Base-by-base conservation (phyloP, 2,329 filamentous ascomycete genomes). In the Pseudogymnoascus sp. region DNA sequence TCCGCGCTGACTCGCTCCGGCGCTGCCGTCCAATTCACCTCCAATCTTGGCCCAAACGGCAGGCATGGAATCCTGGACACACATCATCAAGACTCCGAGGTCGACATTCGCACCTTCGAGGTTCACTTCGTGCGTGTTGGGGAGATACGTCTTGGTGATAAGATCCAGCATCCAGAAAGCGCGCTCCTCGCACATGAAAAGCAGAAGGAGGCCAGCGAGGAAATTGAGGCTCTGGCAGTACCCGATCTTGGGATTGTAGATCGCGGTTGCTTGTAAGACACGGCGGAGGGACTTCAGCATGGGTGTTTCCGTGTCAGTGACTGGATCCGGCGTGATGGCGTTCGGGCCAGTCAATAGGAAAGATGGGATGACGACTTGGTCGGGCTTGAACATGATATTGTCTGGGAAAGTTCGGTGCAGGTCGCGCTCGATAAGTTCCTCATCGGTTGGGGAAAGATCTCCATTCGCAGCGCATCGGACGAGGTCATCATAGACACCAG, bases 161-260 rank as follows among this genome's bases (percentile, higher is more conserved):
- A 97, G 92, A 70, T 96, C 95, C 65, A 98, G 83, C 73, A 98
- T 85, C 85, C 93, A 92, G 73, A 98, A 98, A 2, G 89, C 85
- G 70, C 96, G 93, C 75, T 97, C 93, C 74, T 96, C 93, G 3
- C 84, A 85, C 72, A 97, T 87, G 74, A 98, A 97, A 2, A 98
- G 82, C 1, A 98, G 85, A 1, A 98, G 81, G 62, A 98, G 83
- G 3, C 93, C 93, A 4, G 93, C 92, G 61, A 98, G 84, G 76
- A 98, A 98, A 76, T 98, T 98, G 31, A 98, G 84, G 19, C 90
- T 96, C 75, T 98, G 93, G 73, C 93, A 98, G 76, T 98, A 98
- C 13, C 93, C 93, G 69, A 97, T 96, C 63, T 85, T 85, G 0
- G 93, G 92, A 71, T 96, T 96, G 77, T 96, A 91, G 45, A 96